Percentiles rank a stretch among this genome's conserved stretches.
phyloP scores from a whole-genome alignment of 2,329 filamentous ascomycete genomes.

The Sporothrix protearum region DNA sequence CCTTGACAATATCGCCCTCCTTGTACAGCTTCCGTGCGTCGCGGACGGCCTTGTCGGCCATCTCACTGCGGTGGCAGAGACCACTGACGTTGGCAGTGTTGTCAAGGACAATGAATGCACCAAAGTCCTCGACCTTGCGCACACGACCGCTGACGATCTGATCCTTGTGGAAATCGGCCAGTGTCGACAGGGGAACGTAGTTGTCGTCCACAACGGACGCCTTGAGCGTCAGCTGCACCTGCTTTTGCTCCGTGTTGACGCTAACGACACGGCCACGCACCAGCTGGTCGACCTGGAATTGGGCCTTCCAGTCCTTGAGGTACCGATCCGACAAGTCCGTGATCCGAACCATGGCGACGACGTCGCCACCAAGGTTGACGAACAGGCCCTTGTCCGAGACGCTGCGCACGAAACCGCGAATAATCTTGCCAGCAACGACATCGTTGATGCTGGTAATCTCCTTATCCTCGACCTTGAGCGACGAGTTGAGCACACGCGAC shows the following conservation, averaged over 20 bases:
- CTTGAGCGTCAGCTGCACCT: constrained; percentile 84
- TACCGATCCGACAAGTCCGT: constrained; percentile 86
- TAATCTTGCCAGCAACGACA: constrained; percentile 69
- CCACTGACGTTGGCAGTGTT: constrained; percentile 85
- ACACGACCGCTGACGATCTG: constrained; percentile 86
- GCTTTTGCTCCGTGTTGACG: constrained; percentile 64
- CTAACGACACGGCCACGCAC: constrained; percentile 80
- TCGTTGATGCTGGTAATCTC: constrained; percentile 71
- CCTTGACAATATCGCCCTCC: constrained; percentile 90
- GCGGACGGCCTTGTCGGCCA: constrained; percentile 77
- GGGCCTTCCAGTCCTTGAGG: constrained; percentile 91
- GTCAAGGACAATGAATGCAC: constrained; percentile 89
- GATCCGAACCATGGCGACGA: constrained; percentile 80
- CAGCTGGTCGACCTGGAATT: constrained; percentile 83
- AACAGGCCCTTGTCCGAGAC: constrained; percentile 87
- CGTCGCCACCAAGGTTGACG: constrained; percentile 73
- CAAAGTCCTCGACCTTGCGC: constrained; percentile 90
- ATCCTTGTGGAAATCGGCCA: constrained; percentile 72
- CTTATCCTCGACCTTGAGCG: constrained; percentile 72
- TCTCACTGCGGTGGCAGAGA: constrained; percentile 85
- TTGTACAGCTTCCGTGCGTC: constrained; percentile 88
- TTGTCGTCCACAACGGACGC: constrained; percentile 71
- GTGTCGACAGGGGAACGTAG: constrained; percentile 68
- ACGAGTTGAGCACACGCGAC: constrained; percentile 84
- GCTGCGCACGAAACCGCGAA: constrained; percentile 89